Conservation (phyloP, 2,329 filamentous ascomycete genomes). For the Chaetothyriales sp. region DNA sequence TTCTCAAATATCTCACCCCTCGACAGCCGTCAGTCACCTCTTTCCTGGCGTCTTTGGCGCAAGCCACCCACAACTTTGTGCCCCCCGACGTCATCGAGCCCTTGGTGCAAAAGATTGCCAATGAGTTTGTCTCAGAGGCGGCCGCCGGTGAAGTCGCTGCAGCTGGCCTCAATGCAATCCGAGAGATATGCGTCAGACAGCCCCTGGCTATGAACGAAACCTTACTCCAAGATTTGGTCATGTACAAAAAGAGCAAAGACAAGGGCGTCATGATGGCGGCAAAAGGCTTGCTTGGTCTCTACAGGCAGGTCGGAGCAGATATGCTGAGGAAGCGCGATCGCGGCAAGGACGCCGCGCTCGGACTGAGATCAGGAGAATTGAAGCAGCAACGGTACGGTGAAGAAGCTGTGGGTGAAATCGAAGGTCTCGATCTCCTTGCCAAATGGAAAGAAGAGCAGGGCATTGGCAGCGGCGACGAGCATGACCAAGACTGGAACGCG, state of each 20-base stretch:
- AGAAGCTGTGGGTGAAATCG: constrained; percentile 65
- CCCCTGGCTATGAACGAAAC: constrained; percentile 95
- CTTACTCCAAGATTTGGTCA: constrained; percentile 84
- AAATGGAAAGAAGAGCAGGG: constrained; percentile 88
- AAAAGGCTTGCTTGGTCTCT: constrained; percentile 77
- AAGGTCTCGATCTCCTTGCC: constrained; percentile 80
- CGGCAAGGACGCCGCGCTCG: constrained; percentile 80
- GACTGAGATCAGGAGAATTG: constrained; percentile 59
- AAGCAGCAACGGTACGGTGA: constrained; percentile 73
- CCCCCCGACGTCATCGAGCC: constrained; percentile 88
- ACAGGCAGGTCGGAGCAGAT: constrained; percentile 79
- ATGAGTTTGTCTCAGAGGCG: constrained; percentile 95
- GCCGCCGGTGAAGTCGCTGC: constrained; percentile 80
- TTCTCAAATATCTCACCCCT: constrained; percentile 81
- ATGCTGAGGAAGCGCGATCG: constrained; percentile 80
- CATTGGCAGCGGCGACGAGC: constrained; percentile 52
- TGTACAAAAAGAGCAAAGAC: constrained; percentile 94
- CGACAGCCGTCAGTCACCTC: constrained; percentile 82
- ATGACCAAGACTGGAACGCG: constrained; percentile 41
- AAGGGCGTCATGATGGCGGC: constrained; percentile 99
- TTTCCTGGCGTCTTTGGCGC: constrained; percentile 81
- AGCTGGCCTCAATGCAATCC: constrained; percentile 84
- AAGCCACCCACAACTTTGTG: constrained; percentile 80
- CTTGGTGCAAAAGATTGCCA: constrained; percentile 85
- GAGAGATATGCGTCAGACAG: constrained; percentile 84